Evolutionary conservation across 2,329 filamentous ascomycete species (phyloP), one percentile per base, ranked within the genome.

Genomic region (Aspergillus sp.): DNA sequence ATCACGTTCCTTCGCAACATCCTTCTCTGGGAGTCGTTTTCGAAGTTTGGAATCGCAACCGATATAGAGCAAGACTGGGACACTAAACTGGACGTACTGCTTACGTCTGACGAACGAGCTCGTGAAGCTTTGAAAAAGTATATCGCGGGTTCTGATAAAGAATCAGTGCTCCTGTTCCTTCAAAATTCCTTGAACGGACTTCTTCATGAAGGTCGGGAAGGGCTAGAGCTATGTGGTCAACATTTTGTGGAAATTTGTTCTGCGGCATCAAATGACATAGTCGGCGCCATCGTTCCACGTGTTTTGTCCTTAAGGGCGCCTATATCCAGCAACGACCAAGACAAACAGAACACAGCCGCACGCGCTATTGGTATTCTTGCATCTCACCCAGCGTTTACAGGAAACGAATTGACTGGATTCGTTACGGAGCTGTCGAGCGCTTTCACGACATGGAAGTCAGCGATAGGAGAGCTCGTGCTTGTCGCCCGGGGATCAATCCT

Each of bases 51-150:
- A 1, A 67, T 76, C 12, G 62, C 65, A 3, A 64, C 77, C 20
- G 76, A 79, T 7, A 65, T 89, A 20, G 85, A 91, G 56, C 82
- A 85, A 41, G 87, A 91, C 53, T 97, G 93, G 93, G 86, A 90
- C 62, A 77, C 84, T 41, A 85, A 86, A 55, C 74, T 97, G 2
- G 86, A 90, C 55, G 80, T 83, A 1, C 76, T 85, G 5, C 75
- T 93, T 25, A 78, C 82, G 37, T 86, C 84, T 4, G 86, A 91
- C 59, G 76, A 85, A 49, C 71, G 76, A 41, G 81, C 82, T 9
- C 78, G 88, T 37, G 67, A 76, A 22, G 75, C 76, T 60, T 86
- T 49, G 59, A 68, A 47, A 64, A 58, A 38, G 22, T 64, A 67
- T 49, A 63, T 70, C 35, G 47, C 60, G 17, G 52, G 59, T 17